Conservation (phyloP, 305 asterid species). For the Fraxinus baroniana region DNA sequence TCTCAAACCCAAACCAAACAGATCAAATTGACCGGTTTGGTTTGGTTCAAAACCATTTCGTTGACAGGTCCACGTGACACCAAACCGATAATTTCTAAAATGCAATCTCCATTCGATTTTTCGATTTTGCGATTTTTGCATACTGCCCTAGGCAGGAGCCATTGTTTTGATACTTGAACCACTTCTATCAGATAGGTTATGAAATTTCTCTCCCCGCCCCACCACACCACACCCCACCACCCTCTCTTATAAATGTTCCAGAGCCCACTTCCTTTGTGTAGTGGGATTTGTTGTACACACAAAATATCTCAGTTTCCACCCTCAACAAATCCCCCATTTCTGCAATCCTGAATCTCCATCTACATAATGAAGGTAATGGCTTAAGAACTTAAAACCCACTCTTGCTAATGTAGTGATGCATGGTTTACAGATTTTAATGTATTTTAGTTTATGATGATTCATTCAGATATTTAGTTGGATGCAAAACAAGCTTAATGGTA, state of each 20-base stretch:
- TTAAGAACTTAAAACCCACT: not conserved
- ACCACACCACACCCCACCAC: not conserved
- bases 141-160: conserved; percentile 30
- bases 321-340: not conserved
- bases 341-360: conserved; percentile 16
- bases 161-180: conserved; percentile 52
- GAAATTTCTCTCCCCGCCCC: not conserved
- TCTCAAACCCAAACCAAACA: too few species aligned
- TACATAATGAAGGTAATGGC: conserved; percentile 56
- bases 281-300: conserved; percentile 33
- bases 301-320: conserved; percentile 23
- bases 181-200: conserved; percentile 14
- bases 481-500: conserved; percentile 51
- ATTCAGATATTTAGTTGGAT: conserved; percentile 71
- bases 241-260: conserved; percentile 29
- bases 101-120: too few species aligned
- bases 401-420: not conserved
- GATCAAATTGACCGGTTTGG: too few species aligned
- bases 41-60: too few species aligned
- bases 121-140: too few species aligned
- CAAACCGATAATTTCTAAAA: too few species aligned
- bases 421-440: not conserved
- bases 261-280: conserved; percentile 27
- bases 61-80: too few species aligned
- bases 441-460: not conserved